Evolutionary conservation across 1,284 basidiomycete genomes (phyloP), one percentile per base, ranked within the genome.

Genomic region (Pyrrhoderma lamaoense): DNA sequence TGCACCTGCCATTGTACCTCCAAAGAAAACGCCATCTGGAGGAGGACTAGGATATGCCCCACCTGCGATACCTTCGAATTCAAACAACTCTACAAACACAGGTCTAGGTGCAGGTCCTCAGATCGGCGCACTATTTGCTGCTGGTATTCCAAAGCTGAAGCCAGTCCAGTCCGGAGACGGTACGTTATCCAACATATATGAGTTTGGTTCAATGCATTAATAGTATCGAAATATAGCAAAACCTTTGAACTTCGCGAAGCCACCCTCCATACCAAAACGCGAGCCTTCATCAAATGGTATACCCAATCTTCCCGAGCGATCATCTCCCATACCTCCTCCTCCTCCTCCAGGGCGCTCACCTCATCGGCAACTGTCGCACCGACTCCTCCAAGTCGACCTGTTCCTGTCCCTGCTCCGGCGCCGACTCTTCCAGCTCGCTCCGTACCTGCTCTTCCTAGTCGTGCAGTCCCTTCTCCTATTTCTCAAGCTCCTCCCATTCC

Each of bases 121-220:
- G 63, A 70, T 94, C 11, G 93, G 82, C 23, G 85, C 82, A 3
- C 66, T 95, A 3, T 94, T 95, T 62, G 90, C 92, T 37, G 90
- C 89, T 19, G 92, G 93, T 1, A 85, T 95, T 73, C 93, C 93
- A 1, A 92, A 89, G 62, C 65, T 95, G 60, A 93, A 86, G 70
- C 81, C 88, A 49, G 76, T 85, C 18, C 86, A 82, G 16, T 74
- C 79, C 54, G 72, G 60, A 51, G 61, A 71, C 56, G 75, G 85
- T 85, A 61, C 59, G 75, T 62, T 39, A 45, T 38, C 54, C 51
- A 45, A 55, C 52, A 47, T 51, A 51, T 54, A 51, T 51, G n/a
- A 34, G 35, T 53, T 50, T 43, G 31, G 42, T 18, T 18, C 22
- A 36, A 42, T 46, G 51, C n/a, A 47, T 52, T 43, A 34, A 47